Conservation (phyloP, 768 basidiomycete species). For the Amanita jacksonii region DNA sequence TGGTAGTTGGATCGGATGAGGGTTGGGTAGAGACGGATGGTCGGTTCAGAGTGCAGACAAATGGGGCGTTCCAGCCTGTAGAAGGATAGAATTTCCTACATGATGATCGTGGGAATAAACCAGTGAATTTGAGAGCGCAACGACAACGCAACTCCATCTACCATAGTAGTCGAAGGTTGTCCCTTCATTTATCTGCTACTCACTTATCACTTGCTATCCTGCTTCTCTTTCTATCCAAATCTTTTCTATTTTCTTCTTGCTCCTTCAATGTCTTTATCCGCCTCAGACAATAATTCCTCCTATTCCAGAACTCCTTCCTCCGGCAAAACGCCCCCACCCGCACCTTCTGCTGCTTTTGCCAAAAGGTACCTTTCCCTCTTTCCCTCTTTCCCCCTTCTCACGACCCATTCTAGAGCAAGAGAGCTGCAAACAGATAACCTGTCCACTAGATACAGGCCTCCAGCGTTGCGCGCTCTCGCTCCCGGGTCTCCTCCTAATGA, state of each 20-base stretch:
- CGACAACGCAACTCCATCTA: conserved; percentile 34
- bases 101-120: conserved; percentile 19
- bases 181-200: neutral
- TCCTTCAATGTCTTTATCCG: conserved; percentile 88
- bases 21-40: conserved; percentile 39
- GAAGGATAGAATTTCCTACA: conserved; percentile 20
- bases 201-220: neutral
- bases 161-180: conserved; percentile 44
- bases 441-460: conserved; percentile 64
- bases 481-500: conserved; percentile 71
- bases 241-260: conserved; percentile 66
- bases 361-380: conserved; percentile 49
- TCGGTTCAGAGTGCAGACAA: conserved; percentile 44
- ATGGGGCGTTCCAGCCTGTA: conserved; percentile 45
- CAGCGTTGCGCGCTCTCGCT: conserved; percentile 65
- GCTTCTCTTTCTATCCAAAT: conserved; percentile 42
- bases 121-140: conserved; percentile 45
- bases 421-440: conserved; percentile 77
- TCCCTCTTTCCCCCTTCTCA: conserved; percentile 13
- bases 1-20: conserved; percentile 31
- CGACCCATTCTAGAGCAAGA: conserved; percentile 50
- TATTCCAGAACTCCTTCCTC: conserved; percentile 71
- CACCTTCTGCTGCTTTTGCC: conserved; percentile 82
- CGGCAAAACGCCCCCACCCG: conserved; percentile 86
- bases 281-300: conserved; percentile 71